Percentiles rank a stretch among this genome's conserved stretches.
Evolutionary conservation across 345 rosid genomes (phyloP).

Genomic region (Nasturtium officinale): DNA sequence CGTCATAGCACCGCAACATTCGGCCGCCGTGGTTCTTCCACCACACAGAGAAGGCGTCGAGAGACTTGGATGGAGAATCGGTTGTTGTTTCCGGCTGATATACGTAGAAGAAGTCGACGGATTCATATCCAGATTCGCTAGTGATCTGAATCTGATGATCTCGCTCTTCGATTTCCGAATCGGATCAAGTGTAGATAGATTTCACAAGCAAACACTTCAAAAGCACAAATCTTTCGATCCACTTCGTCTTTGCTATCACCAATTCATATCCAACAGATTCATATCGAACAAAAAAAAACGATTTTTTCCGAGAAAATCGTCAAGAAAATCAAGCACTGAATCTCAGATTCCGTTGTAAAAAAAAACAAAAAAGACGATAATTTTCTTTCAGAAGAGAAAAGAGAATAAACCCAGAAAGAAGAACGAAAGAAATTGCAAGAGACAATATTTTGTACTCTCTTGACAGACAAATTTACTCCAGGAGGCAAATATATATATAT

Average conservation of each 20-base stretch:
- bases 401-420: background rate
- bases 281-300: too few species aligned
- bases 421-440: slow-evolving; percentile 8
- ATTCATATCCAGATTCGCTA: background rate
- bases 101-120: slow-evolving; percentile 10
- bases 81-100: background rate
- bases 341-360: slow-evolving; percentile 9
- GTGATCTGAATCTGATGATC: slow-evolving; percentile 8
- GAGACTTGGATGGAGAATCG: slow-evolving; percentile 18
- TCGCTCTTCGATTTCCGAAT: background rate
- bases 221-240: background rate
- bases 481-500: background rate
- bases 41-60: slow-evolving; percentile 5
- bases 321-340: slow-evolving; percentile 12
- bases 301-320: background rate
- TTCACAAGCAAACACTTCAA: background rate
- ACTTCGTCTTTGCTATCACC: background rate
- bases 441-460: too few species aligned
- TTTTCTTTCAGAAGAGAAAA: background rate
- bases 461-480: too few species aligned
- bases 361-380: background rate
- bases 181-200: background rate
- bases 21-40: slow-evolving; percentile 35
- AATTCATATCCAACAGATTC: background rate
- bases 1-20: slow-evolving; percentile 57